Percentiles rank a stretch among this genome's conserved stretches.
Evolutionary conservation across 306 rosid genomes (phyloP).

Genomic region (Corylus heterophylla): DNA sequence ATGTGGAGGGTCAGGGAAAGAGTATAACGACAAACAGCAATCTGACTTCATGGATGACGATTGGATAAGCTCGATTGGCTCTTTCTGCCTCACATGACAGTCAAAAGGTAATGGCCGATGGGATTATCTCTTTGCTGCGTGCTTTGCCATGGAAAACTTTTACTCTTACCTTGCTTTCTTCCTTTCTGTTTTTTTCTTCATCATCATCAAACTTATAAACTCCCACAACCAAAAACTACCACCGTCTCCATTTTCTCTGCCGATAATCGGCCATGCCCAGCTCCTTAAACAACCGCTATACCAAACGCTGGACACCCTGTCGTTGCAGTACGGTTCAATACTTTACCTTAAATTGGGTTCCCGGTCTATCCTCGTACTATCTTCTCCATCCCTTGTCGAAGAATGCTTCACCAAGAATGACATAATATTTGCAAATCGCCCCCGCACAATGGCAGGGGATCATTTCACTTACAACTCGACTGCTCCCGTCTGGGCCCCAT

Average conservation of each 20-base stretch:
- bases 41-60: too few species aligned
- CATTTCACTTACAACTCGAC: constrained; percentile 32
- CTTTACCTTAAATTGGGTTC: constrained; percentile 31
- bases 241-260: constrained; percentile 46
- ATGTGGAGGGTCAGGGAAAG: too few species aligned
- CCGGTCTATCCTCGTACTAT: constrained; percentile 35
- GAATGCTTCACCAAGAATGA: constrained; percentile 45
- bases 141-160: neutral
- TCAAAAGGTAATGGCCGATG: too few species aligned
- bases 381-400: constrained; percentile 41
- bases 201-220: neutral
- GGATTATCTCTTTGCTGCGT: too few species aligned
- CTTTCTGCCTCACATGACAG: too few species aligned
- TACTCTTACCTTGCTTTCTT: constrained; percentile 10
- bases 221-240: constrained; percentile 25
- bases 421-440: constrained; percentile 44
- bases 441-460: constrained; percentile 27
- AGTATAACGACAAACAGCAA: too few species aligned
- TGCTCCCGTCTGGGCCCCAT: constrained; percentile 11
- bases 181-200: constrained; percentile 6
- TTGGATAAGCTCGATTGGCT: too few species aligned
- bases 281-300: constrained; percentile 37
- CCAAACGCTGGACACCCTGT: constrained; percentile 21
- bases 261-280: constrained; percentile 52
- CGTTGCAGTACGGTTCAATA: constrained; percentile 30